Evolutionary conservation across 73 alveolate species (phyloP).

Genomic region (Tetrahymena elliotti): DNA sequence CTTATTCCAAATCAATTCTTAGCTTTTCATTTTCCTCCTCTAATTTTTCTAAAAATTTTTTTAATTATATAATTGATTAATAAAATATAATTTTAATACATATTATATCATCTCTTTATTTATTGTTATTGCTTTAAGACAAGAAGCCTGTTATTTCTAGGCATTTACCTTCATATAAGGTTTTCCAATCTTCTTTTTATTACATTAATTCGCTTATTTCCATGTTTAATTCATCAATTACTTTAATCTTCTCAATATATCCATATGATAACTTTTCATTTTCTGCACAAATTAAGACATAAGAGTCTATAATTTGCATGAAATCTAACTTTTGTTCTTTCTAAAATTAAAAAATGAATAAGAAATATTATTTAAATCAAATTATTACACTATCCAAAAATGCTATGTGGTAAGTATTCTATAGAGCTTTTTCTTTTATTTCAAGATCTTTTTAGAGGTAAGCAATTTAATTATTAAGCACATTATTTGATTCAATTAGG

Average conservation of each 20-base stretch:
- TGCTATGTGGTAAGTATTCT: background rate
- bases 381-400: background rate
- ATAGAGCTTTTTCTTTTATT: background rate
- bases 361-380: background rate
- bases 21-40: background rate
- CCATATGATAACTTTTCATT: background rate
- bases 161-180: background rate
- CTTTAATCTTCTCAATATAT: background rate
- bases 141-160: background rate
- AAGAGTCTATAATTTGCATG: background rate
- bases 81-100: background rate
- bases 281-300: background rate
- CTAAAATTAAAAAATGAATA: background rate
- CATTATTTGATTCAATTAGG: background rate
- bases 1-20: background rate
- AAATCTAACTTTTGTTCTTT: background rate
- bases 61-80: background rate
- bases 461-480: background rate
- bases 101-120: background rate
- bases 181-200: background rate
- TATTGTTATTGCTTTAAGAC: background rate
- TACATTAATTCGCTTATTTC: background rate
- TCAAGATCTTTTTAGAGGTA: background rate
- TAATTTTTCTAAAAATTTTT: background rate
- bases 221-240: background rate